Percentiles rank a stretch among this genome's conserved stretches.
These are phyloP conservation scores for Yamadazyma mexicana DNA, from an alignment of 1,139 yeast species.

Conservation along the genomic window DNA sequence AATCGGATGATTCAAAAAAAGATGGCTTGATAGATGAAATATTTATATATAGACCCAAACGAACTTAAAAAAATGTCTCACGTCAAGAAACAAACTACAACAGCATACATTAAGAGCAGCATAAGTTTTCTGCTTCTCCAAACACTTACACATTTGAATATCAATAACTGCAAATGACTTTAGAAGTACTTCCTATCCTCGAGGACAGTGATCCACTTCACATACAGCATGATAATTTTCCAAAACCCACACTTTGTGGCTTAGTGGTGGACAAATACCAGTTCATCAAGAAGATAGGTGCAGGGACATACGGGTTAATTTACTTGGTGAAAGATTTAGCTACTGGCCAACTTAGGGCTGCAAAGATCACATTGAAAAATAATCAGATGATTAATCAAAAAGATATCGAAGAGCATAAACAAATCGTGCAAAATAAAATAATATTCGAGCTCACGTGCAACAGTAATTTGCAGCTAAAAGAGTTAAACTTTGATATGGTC, in stretches of 20 bases:
- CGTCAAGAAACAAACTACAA: too few species aligned
- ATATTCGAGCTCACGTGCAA: conserved; percentile 24
- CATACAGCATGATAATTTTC: neutral
- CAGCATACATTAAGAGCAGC: too few species aligned
- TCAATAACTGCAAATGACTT: too few species aligned
- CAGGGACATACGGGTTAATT: conserved; percentile 88
- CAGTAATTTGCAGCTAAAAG: conserved; percentile 16
- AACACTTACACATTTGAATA: too few species aligned
- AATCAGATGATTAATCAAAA: conserved; percentile 21
- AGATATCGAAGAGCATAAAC: conserved; percentile 32
- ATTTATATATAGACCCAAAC: neutral
- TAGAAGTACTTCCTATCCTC: conserved; percentile 2
- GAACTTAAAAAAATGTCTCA: neutral
- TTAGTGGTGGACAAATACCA: conserved; percentile 17
- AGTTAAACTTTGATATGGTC: conserved; percentile 45
- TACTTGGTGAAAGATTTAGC: conserved; percentile 62
- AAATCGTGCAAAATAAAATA: conserved; percentile 30
- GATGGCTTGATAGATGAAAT: conserved; percentile 2
- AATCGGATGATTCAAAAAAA: conserved; percentile 4
- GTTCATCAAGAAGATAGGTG: conserved; percentile 64
- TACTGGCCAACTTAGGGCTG: conserved; percentile 59
- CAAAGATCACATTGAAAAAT: conserved; percentile 67
- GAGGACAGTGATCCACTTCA: neutral
- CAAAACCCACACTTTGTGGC: conserved; percentile 23
- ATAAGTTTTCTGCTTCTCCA: too few species aligned